Evolutionary conservation across 2,329 filamentous ascomycete species (phyloP).

Genomic region (Colletotrichum coccodes): DNA sequence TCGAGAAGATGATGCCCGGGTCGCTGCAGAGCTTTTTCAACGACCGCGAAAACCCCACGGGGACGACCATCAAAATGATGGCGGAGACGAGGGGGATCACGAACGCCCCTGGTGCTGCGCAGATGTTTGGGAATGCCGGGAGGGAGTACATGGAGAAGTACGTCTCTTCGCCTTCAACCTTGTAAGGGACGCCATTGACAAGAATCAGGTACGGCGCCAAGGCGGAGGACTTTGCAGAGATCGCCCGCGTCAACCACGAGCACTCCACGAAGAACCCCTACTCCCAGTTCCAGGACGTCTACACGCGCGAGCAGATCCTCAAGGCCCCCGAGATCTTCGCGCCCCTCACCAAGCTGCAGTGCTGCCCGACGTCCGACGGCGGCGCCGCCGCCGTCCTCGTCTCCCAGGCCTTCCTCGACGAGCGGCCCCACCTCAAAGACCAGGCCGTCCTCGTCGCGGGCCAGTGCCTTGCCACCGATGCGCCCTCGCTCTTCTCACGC

Average conservation of each 20-base stretch:
- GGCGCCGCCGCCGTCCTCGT: slow-evolving; percentile 90
- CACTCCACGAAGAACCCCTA: slow-evolving; percentile 95
- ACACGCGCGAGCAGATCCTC: slow-evolving; percentile 85
- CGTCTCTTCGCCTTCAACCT: slow-evolving; percentile 37
- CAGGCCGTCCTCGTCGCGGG: slow-evolving; percentile 92
- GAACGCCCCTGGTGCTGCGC: slow-evolving; percentile 85
- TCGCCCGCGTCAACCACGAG: slow-evolving; percentile 90
- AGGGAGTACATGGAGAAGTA: slow-evolving; percentile 94
- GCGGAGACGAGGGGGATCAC: slow-evolving; percentile 81
- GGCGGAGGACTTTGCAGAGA: slow-evolving; percentile 90
- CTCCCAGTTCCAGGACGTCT: slow-evolving; percentile 95
- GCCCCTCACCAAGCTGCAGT: slow-evolving; percentile 97
- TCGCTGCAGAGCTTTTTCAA: slow-evolving; percentile 85
- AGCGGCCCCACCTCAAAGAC: slow-evolving; percentile 80
- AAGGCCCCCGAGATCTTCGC: slow-evolving; percentile 81
- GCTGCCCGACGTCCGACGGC: slow-evolving; percentile 95
- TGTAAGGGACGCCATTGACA: not conserved
- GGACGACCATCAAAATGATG: slow-evolving; percentile 82
- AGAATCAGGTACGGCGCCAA: slow-evolving; percentile 78
- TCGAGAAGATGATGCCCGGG: slow-evolving; percentile 99
- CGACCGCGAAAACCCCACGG: slow-evolving; percentile 83
- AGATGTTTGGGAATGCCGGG: slow-evolving; percentile 96
- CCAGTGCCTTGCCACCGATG: slow-evolving; percentile 88
- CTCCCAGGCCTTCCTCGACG: slow-evolving; percentile 87
- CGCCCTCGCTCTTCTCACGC: slow-evolving; percentile 79